phyloP scores from a whole-genome alignment of 306 rosid species.

The Prunus padus region DNA sequence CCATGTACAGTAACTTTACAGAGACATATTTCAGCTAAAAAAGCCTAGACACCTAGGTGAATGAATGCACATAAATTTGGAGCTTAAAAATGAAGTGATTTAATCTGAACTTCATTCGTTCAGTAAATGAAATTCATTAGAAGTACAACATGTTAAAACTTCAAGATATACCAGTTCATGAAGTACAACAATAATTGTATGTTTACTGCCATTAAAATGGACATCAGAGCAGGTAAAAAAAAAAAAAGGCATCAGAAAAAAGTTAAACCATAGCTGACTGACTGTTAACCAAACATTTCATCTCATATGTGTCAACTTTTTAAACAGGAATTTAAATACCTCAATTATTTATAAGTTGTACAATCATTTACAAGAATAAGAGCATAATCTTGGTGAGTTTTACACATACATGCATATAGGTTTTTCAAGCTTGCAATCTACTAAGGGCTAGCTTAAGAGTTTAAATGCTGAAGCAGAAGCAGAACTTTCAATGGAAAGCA shows the following conservation, averaged over 20 bases:
- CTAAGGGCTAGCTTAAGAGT: not conserved
- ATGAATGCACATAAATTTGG: not conserved
- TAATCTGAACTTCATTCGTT: no score
- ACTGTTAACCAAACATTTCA: not conserved
- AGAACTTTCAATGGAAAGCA: constrained; percentile 12
- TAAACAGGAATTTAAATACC: not conserved
- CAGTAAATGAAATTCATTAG: no score
- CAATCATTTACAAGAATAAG: not conserved
- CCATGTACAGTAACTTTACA: not conserved
- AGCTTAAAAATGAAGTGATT: not conserved
- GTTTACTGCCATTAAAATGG: no score
- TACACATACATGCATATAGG: not conserved
- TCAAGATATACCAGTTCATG: no score
- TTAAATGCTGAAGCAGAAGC: not conserved
- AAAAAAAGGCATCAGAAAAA: not conserved
- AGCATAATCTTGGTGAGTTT: not conserved
- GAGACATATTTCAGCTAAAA: not conserved
- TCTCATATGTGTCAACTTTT: not conserved
- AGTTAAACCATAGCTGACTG: not conserved
- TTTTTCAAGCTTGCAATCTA: not conserved
- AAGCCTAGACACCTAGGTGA: not conserved
- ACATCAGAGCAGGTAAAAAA: not conserved
- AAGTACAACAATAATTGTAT: no score
- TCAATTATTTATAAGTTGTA: not conserved
- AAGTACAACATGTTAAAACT: no score